Conservation (phyloP, 805 yeast species). For the Ogataea neopini region DNA sequence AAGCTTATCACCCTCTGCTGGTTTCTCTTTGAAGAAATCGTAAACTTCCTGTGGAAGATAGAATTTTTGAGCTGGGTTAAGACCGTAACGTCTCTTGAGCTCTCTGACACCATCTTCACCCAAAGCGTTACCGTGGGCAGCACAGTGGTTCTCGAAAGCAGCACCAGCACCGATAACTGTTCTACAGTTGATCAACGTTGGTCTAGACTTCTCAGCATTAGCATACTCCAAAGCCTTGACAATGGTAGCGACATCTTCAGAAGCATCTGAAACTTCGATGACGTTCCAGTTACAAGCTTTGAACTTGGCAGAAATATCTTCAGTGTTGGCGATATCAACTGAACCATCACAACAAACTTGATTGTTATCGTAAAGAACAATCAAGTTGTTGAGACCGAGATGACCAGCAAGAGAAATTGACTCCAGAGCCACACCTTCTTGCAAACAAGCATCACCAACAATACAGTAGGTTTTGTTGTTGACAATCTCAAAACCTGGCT, state of each 20-base stretch:
- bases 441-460: conserved; percentile 96
- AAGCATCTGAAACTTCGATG: conserved; percentile 65
- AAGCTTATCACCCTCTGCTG: conserved; percentile 60
- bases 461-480: conserved; percentile 77
- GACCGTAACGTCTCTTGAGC: conserved; percentile 79
- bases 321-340: conserved; percentile 89
- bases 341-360: conserved; percentile 95
- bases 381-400: conserved; percentile 85
- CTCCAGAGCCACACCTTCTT: conserved; percentile 97
- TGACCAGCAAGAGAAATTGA: conserved; percentile 96
- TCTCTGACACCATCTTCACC: conserved; percentile 90
- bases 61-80: conserved; percentile 82
- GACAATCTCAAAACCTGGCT: conserved; percentile 72
- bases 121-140: conserved; percentile 95
- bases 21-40: conserved; percentile 61
- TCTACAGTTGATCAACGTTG: conserved; percentile 83
- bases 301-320: conserved; percentile 83
- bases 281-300: conserved; percentile 95
- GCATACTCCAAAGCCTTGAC: conserved; percentile 55
- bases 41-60: conserved; percentile 81
- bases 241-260: conserved; percentile 77
- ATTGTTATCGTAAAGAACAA: conserved; percentile 95
- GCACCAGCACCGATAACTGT: conserved; percentile 97
- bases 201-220: conserved; percentile 39
- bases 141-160: conserved; percentile 76